phyloP scores from a whole-genome alignment of 768 basidiomycete genomes.

The Termitomyces sp. region DNA sequence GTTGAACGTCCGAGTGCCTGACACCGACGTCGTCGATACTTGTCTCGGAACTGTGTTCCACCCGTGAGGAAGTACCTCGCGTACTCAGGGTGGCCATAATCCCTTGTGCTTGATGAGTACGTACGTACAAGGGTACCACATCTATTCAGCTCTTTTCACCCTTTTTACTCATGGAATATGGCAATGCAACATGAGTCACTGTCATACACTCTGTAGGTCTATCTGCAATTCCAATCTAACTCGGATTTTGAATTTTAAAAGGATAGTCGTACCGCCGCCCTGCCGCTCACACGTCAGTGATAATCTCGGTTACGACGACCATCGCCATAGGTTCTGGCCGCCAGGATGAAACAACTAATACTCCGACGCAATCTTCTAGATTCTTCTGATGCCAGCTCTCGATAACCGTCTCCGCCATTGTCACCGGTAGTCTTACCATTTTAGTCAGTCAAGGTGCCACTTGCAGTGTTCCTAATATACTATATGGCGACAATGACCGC shows the following conservation, averaged over 20 bases:
- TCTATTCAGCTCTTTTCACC: not conserved
- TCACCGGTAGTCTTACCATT: too few relatives aligned
- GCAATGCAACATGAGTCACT: not conserved
- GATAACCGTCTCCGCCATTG: not conserved
- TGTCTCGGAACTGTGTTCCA: not conserved
- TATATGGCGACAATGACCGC: not conserved
- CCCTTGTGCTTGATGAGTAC: not conserved
- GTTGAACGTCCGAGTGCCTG: not conserved
- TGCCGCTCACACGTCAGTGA: not conserved
- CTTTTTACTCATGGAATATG: not conserved
- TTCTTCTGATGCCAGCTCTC: not conserved
- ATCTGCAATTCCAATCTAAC: not conserved
- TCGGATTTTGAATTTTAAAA: not conserved
- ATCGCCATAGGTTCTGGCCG: not conserved
- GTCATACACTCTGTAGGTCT: not conserved
- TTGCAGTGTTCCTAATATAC: not conserved
- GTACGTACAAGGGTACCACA: not conserved
- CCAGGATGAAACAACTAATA: not conserved
- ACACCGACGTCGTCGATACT: not conserved
- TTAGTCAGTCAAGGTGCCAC: not conserved
- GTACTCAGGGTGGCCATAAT: not conserved
- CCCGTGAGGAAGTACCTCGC: too few relatives aligned
- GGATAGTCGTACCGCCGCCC: too few relatives aligned
- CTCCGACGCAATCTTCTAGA: not conserved
- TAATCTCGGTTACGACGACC: not conserved